Percentiles rank a stretch among this genome's conserved stretches.
phyloP scores from a whole-genome alignment of 371 early-diverging fungal genomes.

The Mucor lusitanicus region DNA sequence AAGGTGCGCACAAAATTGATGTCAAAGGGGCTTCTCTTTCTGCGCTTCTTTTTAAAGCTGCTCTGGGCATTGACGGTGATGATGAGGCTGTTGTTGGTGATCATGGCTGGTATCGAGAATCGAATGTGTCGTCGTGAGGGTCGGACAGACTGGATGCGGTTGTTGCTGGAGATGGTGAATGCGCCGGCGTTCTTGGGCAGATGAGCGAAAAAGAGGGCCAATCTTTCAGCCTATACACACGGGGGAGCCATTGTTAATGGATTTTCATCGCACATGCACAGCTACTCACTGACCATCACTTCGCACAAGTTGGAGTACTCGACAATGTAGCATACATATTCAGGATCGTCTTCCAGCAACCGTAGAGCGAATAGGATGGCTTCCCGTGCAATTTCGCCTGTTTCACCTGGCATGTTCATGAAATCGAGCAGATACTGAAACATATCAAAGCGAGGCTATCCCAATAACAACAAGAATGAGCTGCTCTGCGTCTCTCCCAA shows the following conservation, averaged over 20 bases:
- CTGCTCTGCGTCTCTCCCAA: too few relatives aligned
- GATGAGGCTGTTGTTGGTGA: constrained; percentile 48
- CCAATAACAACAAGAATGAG: too few relatives aligned
- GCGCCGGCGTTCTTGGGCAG: constrained; percentile 50
- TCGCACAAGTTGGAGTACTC: constrained; percentile 56
- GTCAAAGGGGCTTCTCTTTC: constrained; percentile 53
- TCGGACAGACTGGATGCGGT: constrained; percentile 38
- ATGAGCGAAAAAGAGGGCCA: constrained; percentile 42
- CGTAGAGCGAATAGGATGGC: constrained; percentile 51
- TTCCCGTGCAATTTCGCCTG: constrained; percentile 54
- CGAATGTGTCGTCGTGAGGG: constrained; percentile 43
- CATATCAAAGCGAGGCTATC: constrained; percentile 56
- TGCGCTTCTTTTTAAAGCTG: constrained; percentile 49
- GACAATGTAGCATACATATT: constrained; percentile 53
- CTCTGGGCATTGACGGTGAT: constrained; percentile 51
- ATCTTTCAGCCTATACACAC: constrained; percentile 39
- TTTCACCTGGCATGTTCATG: constrained; percentile 57
- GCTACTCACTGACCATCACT: constrained; percentile 36
- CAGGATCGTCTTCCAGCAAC: constrained; percentile 51
- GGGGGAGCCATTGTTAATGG: background rate
- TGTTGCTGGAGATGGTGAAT: constrained; percentile 44
- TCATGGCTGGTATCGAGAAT: constrained; percentile 50
- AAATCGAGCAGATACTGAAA: constrained; percentile 50
- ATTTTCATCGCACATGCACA: background rate
- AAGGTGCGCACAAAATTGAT: constrained; percentile 41